phyloP scores from a whole-genome alignment of 73 alveolate species.

The Paramecium sexaurelia region DNA sequence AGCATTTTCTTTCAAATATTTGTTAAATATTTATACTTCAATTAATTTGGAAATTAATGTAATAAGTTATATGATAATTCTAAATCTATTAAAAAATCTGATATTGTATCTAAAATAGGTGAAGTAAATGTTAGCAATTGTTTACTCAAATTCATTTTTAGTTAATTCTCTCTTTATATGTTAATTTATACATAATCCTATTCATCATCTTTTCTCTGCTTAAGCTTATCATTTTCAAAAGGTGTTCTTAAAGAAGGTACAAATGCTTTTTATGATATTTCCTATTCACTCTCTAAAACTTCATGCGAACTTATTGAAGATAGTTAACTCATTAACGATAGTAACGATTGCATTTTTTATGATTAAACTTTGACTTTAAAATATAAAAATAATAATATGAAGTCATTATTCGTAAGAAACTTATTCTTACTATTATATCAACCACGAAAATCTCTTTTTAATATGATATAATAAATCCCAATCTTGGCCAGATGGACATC shows the following conservation, averaged over 20 bases:
- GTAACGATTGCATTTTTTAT: conserved; percentile 3
- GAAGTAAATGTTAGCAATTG: background rate
- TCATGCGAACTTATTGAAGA: conserved; percentile 29
- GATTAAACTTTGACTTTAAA: background rate
- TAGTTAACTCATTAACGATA: background rate
- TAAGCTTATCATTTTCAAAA: conserved; percentile 34
- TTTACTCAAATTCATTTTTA: background rate
- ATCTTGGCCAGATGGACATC: conserved; percentile 48
- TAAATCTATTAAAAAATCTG: background rate
- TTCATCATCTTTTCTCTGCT: background rate
- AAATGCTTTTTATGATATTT: background rate
- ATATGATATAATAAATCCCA: conserved; percentile 40
- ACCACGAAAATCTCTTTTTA: background rate
- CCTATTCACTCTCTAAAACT: conserved; percentile 15
- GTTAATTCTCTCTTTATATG: background rate
- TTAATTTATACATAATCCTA: background rate
- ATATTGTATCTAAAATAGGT: background rate
- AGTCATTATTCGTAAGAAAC: conserved; percentile 4
- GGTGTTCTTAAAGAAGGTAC: conserved; percentile 32
- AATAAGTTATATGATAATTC: conserved; percentile 31
- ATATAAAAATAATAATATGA: conserved; percentile 1
- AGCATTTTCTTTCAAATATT: background rate
- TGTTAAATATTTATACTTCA: background rate
- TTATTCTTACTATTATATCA: background rate
- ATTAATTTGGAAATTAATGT: background rate